These are phyloP conservation scores for Lophiotrema nucula DNA, from an alignment of 495 filamentous ascomycete species.

Conservation along the genomic window DNA sequence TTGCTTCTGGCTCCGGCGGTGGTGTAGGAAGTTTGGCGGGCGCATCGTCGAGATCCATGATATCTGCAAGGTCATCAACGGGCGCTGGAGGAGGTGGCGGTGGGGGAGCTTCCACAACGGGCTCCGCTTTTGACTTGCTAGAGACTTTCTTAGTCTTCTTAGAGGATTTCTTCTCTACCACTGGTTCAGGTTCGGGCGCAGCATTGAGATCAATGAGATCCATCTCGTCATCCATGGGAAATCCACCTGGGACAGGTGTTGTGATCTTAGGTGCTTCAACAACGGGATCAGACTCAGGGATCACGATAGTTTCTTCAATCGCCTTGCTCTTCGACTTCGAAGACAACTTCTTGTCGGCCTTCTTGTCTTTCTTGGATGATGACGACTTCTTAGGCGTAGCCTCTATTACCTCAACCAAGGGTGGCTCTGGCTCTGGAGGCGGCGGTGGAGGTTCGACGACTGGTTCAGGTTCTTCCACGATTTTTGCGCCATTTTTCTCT, in stretches of 20 bases:
- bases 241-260: conserved; percentile 43
- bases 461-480: conserved; percentile 26
- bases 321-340: conserved; percentile 32
- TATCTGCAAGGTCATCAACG: background rate
- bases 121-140: conserved; percentile 27
- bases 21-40: conserved; percentile 51
- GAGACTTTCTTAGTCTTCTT: conserved; percentile 32
- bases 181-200: conserved; percentile 14
- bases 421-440: conserved; percentile 30
- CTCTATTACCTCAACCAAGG: conserved; percentile 34
- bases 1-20: conserved; percentile 48
- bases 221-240: conserved; percentile 41
- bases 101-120: conserved; percentile 24
- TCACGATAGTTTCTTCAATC: conserved; percentile 10
- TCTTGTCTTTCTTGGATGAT: conserved; percentile 28
- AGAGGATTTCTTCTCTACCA: conserved; percentile 16
- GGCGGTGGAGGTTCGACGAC: conserved; percentile 26
- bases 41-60: conserved; percentile 18
- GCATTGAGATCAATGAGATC: conserved; percentile 32
- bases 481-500: conserved; percentile 6
- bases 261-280: conserved; percentile 30
- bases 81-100: conserved; percentile 30
- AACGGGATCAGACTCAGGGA: conserved; percentile 27
- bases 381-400: conserved; percentile 31
- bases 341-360: conserved; percentile 6